Percentiles rank a stretch among this genome's conserved stretches.
Evolutionary conservation across 108 stramenopile species (phyloP).

Genomic region (Aurantiochytrium sp.): DNA sequence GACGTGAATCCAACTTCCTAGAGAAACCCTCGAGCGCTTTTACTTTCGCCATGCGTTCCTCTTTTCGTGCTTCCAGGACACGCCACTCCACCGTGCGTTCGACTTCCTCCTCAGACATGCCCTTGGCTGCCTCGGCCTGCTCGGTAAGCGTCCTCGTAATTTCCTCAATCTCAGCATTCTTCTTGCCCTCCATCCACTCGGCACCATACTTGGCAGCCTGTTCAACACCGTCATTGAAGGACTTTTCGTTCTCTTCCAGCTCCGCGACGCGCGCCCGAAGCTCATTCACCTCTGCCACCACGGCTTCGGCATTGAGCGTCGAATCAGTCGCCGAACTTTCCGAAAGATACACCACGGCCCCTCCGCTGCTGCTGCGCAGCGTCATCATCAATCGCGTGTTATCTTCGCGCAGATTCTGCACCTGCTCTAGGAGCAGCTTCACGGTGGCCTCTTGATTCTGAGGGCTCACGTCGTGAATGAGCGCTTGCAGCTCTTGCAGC

Average conservation of each 20-base stretch:
- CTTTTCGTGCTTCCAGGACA: not conserved
- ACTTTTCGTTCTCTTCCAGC: not conserved
- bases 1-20: no score
- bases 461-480: not conserved
- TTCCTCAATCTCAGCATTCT: not conserved
- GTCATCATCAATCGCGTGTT: not conserved
- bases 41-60: no score
- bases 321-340: not conserved
- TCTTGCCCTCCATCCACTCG: slow-evolving; percentile 8
- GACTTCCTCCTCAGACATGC: not conserved
- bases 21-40: no score
- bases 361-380: not conserved
- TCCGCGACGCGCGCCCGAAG: not conserved
- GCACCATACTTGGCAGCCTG: not conserved
- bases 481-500: not conserved
- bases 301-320: not conserved
- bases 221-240: not conserved
- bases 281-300: not conserved
- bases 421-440: not conserved
- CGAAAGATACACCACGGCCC: not conserved
- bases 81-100: not conserved
- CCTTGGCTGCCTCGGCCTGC: not conserved
- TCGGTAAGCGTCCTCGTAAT: not conserved
- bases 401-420: not conserved
- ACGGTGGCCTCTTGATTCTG: not conserved